Conservation (phyloP, 1,139 yeast genomes). For the Diutina sp. region DNA sequence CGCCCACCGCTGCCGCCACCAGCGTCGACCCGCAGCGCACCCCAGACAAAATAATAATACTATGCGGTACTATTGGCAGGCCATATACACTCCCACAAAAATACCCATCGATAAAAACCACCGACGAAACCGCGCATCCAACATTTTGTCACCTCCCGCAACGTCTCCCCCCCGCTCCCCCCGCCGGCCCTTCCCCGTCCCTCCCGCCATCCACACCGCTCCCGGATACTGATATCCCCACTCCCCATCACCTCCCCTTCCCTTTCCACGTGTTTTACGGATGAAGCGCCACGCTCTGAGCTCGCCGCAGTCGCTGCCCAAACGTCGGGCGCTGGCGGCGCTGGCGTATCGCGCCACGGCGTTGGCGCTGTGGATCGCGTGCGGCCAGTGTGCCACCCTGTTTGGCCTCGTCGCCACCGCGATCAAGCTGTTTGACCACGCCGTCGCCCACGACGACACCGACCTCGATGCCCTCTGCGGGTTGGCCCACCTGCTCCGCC, state of each 20-base stretch:
- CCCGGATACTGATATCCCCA: background rate
- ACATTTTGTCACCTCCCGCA: background rate
- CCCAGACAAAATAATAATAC: background rate
- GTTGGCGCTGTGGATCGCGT: conserved; percentile 34
- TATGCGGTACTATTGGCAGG: background rate
- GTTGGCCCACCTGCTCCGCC: conserved; percentile 24
- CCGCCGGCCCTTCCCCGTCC: background rate
- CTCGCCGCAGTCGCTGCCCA: background rate
- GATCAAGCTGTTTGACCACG: conserved; percentile 32
- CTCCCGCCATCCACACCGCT: background rate
- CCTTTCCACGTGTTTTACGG: background rate
- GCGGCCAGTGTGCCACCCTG: conserved; percentile 37
- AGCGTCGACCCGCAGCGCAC: background rate
- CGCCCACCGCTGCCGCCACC: background rate
- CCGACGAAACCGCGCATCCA: background rate
- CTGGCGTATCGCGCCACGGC: conserved; percentile 8
- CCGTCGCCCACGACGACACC: conserved; percentile 30
- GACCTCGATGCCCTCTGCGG: conserved; percentile 30
- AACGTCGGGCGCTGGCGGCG: background rate
- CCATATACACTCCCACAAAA: background rate
- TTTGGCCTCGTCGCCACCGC: conserved; percentile 29
- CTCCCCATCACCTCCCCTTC: background rate
- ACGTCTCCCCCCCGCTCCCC: background rate
- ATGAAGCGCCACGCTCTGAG: background rate
- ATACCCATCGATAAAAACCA: background rate